Conservation (phyloP, 495 filamentous ascomycete species). For the Annulohypoxylon stygium region DNA sequence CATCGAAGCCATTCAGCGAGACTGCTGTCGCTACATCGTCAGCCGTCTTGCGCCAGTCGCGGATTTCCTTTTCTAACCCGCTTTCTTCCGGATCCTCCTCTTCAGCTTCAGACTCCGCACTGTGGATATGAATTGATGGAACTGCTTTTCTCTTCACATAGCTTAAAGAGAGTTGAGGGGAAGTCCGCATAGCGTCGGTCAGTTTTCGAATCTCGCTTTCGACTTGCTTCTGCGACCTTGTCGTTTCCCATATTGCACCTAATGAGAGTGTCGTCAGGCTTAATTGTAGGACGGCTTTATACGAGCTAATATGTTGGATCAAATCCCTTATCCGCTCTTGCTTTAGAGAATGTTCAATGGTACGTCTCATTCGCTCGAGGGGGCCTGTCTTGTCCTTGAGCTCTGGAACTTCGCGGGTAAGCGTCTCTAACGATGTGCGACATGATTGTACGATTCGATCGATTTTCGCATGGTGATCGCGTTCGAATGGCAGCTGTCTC, state of each 20-base stretch:
- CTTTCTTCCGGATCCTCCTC: conserved; percentile 21
- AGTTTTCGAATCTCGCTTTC: conserved; percentile 41
- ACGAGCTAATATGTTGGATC: conserved; percentile 38
- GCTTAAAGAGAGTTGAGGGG: conserved; percentile 24
- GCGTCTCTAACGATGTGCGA: conserved; percentile 16
- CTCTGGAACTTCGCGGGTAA: conserved; percentile 35
- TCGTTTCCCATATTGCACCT: conserved; percentile 35
- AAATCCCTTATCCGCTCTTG: conserved; percentile 35
- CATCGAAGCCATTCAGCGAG: conserved; percentile 22
- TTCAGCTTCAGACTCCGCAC: background rate
- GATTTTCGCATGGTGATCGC: conserved; percentile 40
- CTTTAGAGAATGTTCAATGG: conserved; percentile 29
- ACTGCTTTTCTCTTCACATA: background rate
- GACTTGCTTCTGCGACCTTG: conserved; percentile 41
- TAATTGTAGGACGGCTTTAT: conserved; percentile 40
- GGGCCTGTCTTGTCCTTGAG: conserved; percentile 29
- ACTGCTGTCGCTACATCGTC: conserved; percentile 41
- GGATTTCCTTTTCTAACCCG: conserved; percentile 34
- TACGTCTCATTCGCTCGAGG: conserved; percentile 27
- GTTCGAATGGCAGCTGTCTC: conserved; percentile 38
- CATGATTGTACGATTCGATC: conserved; percentile 39
- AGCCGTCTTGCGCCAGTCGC: conserved; percentile 41
- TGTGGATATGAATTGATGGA: background rate
- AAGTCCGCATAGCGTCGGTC: conserved; percentile 30
- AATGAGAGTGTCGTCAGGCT: conserved; percentile 43